Evolutionary conservation across 2,329 filamentous ascomycete genomes (phyloP).

Genomic region (Phaeosphaeriaceae sp.): DNA sequence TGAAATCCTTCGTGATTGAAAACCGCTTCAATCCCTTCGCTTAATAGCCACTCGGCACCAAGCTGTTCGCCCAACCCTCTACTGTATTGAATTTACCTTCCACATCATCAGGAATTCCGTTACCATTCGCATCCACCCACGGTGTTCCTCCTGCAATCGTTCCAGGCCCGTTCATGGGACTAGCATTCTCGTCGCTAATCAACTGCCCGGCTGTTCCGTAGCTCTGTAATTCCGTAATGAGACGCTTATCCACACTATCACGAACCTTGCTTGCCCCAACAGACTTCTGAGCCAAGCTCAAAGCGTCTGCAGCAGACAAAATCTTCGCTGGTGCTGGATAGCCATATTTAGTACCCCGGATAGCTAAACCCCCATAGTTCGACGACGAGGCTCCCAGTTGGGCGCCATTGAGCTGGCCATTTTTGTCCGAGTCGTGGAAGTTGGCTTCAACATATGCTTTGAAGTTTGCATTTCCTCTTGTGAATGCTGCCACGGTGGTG

Average conservation of each 20-base stretch:
- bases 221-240: slow-evolving; percentile 54
- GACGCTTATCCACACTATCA: slow-evolving; percentile 53
- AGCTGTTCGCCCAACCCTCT: slow-evolving; percentile 59
- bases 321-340: slow-evolving; percentile 54
- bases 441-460: slow-evolving; percentile 61
- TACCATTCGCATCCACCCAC: slow-evolving; percentile 55
- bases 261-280: slow-evolving; percentile 55
- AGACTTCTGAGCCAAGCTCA: slow-evolving; percentile 49
- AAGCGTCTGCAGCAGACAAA: slow-evolving; percentile 49
- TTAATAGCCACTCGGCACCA: slow-evolving; percentile 40
- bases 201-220: slow-evolving; percentile 55
- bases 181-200: slow-evolving; percentile 55
- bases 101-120: slow-evolving; percentile 59
- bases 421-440: slow-evolving; percentile 58
- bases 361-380: slow-evolving; percentile 58
- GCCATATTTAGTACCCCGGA: slow-evolving; percentile 50
- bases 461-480: slow-evolving; percentile 62
- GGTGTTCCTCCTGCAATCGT: slow-evolving; percentile 48
- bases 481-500: slow-evolving; percentile 59
- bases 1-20: too few species aligned
- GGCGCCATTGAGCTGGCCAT: slow-evolving; percentile 58
- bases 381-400: slow-evolving; percentile 51
- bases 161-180: slow-evolving; percentile 50
- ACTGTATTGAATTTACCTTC: slow-evolving; percentile 56
- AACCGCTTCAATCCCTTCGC: too few species aligned